Evolutionary conservation across 106 monocot genomes (phyloP), one percentile per base, ranked within the genome.

Genomic region (Dioscorea alata): DNA sequence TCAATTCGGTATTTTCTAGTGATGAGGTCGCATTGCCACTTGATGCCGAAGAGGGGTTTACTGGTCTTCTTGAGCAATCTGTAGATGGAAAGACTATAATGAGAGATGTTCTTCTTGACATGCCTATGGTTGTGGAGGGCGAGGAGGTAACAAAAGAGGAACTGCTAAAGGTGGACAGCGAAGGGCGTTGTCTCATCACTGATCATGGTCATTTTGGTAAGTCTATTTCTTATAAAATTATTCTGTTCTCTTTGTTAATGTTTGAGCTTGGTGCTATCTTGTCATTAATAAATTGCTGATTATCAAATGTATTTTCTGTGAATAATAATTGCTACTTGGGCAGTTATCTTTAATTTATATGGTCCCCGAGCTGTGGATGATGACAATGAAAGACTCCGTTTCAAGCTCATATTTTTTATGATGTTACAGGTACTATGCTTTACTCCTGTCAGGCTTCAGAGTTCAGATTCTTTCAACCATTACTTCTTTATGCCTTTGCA

Each of bases 181-280:
- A 97, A 61, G 97, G 97, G 23, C 84, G 97, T 23, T 97, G 97
- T 65, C 50, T 97, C 65, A 82, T 92, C 57, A 97, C 97, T 13
- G 92, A 97, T 81, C 97, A 97, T 77, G 97, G 97, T 0, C 89
- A 97, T 87, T 97, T 97, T 83, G 92, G 97, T 97, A 35, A 69
- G 88, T 78, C 3, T 8, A 1, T 22, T 34, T 42, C 42, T 8
- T 42, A 42, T 69, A 49, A 18, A 25, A 23, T 21, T 64, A 54
- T 5, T 42, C 6, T 8, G 6, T 42, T 3, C 42, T 6, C 42
- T 8, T 42, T 42, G 9, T 42, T 42, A 42, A 10, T 10, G 10
- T 42, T 42, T 42, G 42, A 6, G 42, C 42, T 42, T 42, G 42
- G 42, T 42, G 42, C 42, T 3, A 42, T 6, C 42, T 10, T 42